Percentiles rank a stretch among this genome's conserved stretches.
phyloP scores from a whole-genome alignment of 495 filamentous ascomycete species.

The Tuber indicum region DNA sequence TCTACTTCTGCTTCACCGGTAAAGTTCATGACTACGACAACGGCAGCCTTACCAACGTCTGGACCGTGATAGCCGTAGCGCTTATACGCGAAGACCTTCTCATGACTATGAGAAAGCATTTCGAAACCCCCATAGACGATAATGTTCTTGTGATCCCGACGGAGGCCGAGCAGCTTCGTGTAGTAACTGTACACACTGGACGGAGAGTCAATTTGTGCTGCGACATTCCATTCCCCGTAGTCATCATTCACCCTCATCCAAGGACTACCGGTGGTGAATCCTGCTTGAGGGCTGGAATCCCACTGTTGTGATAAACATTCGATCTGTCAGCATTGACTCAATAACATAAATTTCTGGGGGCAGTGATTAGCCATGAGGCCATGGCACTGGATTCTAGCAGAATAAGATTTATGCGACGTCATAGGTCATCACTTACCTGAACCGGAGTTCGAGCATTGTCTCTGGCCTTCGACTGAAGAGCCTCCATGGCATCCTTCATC shows the following conservation, averaged over 20 bases:
- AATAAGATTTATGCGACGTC: not conserved
- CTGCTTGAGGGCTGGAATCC: slow-evolving; percentile 48
- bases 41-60: slow-evolving; percentile 46
- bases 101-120: slow-evolving; percentile 47
- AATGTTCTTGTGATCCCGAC: slow-evolving; percentile 52
- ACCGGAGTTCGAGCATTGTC: slow-evolving; percentile 54
- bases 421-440: slow-evolving; percentile 18
- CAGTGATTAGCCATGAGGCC: not conserved
- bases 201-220: slow-evolving; percentile 46
- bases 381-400: slow-evolving; percentile 1
- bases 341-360: not conserved
- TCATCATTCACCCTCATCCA: slow-evolving; percentile 60
- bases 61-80: slow-evolving; percentile 16
- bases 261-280: slow-evolving; percentile 52
- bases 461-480: slow-evolving; percentile 51
- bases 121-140: slow-evolving; percentile 55
- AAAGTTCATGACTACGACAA: slow-evolving; percentile 54
- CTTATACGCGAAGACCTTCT: slow-evolving; percentile 49
- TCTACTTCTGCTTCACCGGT: slow-evolving; percentile 42
- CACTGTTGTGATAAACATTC: slow-evolving; percentile 46
- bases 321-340: not conserved
- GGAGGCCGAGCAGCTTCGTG: slow-evolving; percentile 49
- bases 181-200: slow-evolving; percentile 52
- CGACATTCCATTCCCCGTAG: slow-evolving; percentile 50
- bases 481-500: slow-evolving; percentile 39